Evolutionary conservation across 495 filamentous ascomycete genomes (phyloP).

Genomic region (Aspergillus coremiiformis): DNA sequence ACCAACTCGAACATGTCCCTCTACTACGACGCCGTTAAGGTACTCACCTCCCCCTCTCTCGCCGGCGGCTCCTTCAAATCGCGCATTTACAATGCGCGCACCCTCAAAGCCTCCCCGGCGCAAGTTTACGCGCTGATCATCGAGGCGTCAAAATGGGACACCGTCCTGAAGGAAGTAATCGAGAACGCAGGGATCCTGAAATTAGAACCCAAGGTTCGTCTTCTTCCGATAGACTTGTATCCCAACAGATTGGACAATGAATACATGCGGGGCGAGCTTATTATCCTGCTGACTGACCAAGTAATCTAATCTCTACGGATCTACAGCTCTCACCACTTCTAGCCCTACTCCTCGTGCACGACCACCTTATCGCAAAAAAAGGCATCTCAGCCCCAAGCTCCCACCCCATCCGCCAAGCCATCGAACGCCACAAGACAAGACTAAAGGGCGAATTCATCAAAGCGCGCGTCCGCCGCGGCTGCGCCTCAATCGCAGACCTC

Average conservation of each 20-base stretch:
- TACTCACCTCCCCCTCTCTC: constrained; percentile 56
- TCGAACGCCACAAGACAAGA: constrained; percentile 75
- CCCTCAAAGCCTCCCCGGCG: constrained; percentile 65
- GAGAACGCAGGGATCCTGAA: constrained; percentile 62
- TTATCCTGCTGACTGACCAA: constrained; percentile 38
- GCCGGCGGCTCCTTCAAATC: constrained; percentile 73
- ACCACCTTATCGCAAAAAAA: constrained; percentile 69
- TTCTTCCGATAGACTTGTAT: too few species aligned
- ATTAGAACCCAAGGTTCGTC: constrained; percentile 71
- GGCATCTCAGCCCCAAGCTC: constrained; percentile 70
- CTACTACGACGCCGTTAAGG: constrained; percentile 78
- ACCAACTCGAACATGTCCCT: constrained; percentile 62
- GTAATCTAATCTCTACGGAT: constrained; percentile 7
- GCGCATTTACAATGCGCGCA: constrained; percentile 58
- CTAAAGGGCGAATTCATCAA: constrained; percentile 75
- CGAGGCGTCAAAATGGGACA: constrained; percentile 86
- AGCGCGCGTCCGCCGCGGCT: constrained; percentile 63
- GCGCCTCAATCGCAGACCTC: constrained; percentile 55
- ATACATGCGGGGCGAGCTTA: too few species aligned
- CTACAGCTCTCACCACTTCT: constrained; percentile 71
- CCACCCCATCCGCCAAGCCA: constrained; percentile 66
- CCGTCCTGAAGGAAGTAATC: constrained; percentile 76
- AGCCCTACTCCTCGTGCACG: constrained; percentile 76
- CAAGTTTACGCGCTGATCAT: constrained; percentile 79
- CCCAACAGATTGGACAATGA: too few species aligned